Percentiles rank a stretch among this genome's conserved stretches.
phyloP scores from a whole-genome alignment of 139 green algal species.

The Asterochloris erici region DNA sequence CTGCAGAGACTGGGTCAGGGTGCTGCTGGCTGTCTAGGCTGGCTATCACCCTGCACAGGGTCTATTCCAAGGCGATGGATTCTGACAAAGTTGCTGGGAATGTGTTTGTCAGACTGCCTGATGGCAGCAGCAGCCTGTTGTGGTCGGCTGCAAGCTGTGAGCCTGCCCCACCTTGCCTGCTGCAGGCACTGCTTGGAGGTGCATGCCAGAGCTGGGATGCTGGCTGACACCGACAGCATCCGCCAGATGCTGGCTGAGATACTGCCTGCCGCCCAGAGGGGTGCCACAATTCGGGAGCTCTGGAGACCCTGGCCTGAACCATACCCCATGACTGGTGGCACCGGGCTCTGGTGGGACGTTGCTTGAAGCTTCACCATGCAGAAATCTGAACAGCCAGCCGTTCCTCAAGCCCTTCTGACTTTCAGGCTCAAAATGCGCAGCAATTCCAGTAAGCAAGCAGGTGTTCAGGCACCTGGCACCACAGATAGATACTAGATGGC shows the following conservation, averaged over 20 bases:
- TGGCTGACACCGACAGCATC: conserved; percentile 57
- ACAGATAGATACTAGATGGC: too few relatives aligned
- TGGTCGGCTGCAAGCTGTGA: too few relatives aligned
- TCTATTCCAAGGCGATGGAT: too few relatives aligned
- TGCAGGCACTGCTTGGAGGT: conserved; percentile 71
- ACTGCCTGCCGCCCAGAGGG: conserved; percentile 41
- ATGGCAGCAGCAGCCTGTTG: too few relatives aligned
- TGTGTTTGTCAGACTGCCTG: too few relatives aligned
- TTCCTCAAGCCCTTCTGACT: too few relatives aligned
- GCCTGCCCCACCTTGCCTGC: background rate
- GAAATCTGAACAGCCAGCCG: too few relatives aligned
- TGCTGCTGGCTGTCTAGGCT: background rate
- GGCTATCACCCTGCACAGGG: background rate
- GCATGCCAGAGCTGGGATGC: conserved; percentile 54
- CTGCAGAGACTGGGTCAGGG: background rate
- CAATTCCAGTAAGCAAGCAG: too few relatives aligned
- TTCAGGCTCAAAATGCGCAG: too few relatives aligned
- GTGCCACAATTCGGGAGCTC: conserved; percentile 20
- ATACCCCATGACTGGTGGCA: conserved; percentile 9
- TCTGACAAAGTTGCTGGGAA: background rate
- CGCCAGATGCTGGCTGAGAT: conserved; percentile 42
- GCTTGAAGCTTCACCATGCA: too few relatives aligned
- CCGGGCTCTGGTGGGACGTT: conserved; percentile 37
- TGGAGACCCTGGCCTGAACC: conserved; percentile 36
- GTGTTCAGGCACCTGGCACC: too few relatives aligned